A percentile compares a stretch with the other conserved stretches of the same genome.
Evolutionary conservation across 192 early-diverging fungal genomes (phyloP).

Genomic region (Coemansia sp.): DNA sequence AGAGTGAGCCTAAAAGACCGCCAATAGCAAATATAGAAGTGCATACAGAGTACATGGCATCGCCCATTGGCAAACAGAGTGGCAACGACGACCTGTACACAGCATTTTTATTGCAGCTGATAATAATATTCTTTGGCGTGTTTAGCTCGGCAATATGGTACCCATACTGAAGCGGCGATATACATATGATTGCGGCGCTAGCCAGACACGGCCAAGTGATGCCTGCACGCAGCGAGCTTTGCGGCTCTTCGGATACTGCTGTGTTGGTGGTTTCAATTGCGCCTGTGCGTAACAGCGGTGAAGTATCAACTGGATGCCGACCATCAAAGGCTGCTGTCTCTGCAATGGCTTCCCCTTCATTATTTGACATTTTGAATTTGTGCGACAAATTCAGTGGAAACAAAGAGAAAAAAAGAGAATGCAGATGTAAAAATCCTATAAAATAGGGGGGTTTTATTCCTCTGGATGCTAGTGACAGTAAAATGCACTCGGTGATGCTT

Average conservation of each 20-base stretch:
- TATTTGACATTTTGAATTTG: neutral
- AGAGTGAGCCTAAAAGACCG: constrained; percentile 68
- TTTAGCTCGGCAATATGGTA: constrained; percentile 58
- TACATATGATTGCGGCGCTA: constrained; percentile 32
- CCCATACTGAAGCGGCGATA: constrained; percentile 54
- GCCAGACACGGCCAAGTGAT: constrained; percentile 44
- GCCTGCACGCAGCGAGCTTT: constrained; percentile 29
- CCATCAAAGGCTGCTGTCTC: neutral
- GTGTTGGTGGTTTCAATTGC: neutral
- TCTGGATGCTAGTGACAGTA: neutral
- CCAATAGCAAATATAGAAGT: constrained; percentile 50
- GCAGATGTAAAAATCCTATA: neutral
- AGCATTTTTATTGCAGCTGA: constrained; percentile 31
- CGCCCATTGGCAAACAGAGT: constrained; percentile 70
- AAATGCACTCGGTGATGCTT: too few species aligned
- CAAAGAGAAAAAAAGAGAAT: neutral
- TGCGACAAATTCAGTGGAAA: neutral
- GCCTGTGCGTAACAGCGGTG: constrained; percentile 32
- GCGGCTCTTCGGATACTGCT: neutral
- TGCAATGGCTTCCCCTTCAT: neutral
- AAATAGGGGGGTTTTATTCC: neutral
- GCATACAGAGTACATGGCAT: constrained; percentile 57
- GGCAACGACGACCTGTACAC: constrained; percentile 48
- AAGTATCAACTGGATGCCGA: constrained; percentile 29
- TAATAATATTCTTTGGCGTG: constrained; percentile 48